A percentile compares a stretch with the other conserved stretches of the same genome.
Evolutionary conservation across 177 flowering plant genomes (phyloP).

Genomic region (Vitis hybrid): DNA sequence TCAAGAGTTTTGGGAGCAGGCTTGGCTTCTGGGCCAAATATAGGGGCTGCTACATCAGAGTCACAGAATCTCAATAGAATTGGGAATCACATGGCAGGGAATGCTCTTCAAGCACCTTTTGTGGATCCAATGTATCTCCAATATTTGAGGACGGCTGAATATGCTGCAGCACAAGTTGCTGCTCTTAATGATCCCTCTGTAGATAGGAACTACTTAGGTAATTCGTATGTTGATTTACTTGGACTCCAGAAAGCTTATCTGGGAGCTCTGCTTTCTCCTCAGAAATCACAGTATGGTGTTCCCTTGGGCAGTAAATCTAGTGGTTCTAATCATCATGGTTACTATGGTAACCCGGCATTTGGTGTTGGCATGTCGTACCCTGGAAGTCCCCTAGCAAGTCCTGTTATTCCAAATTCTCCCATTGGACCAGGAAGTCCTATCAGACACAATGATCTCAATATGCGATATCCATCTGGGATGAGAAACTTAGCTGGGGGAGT

Average conservation of each 20-base stretch:
- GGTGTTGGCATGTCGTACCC: conserved; percentile 71
- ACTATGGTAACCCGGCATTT: conserved; percentile 62
- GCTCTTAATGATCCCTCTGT: conserved; percentile 62
- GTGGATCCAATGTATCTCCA: conserved; percentile 71
- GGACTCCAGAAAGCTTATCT: conserved; percentile 72
- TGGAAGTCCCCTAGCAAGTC: conserved; percentile 65
- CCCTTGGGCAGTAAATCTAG: conserved; percentile 53
- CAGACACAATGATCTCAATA: conserved; percentile 56
- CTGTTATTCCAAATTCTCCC: conserved; percentile 62
- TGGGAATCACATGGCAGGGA: conserved; percentile 42
- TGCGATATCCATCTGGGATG: conserved; percentile 59
- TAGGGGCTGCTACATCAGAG: conserved; percentile 34
- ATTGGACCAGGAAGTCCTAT: conserved; percentile 70
- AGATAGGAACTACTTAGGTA: conserved; percentile 57
- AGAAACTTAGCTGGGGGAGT: conserved; percentile 59
- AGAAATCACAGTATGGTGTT: conserved; percentile 64
- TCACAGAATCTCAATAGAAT: conserved; percentile 41
- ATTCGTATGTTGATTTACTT: conserved; percentile 58
- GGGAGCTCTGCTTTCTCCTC: conserved; percentile 56
- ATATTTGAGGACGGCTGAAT: conserved; percentile 62
- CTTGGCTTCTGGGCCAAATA: conserved; percentile 36
- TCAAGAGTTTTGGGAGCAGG: conserved; percentile 51
- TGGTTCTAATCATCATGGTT: conserved; percentile 55
- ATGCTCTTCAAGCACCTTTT: conserved; percentile 47
- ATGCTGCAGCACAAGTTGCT: conserved; percentile 56